These are phyloP conservation scores for Chiua sp. DNA, from an alignment of 1,284 basidiomycete species.

Conservation along the genomic window DNA sequence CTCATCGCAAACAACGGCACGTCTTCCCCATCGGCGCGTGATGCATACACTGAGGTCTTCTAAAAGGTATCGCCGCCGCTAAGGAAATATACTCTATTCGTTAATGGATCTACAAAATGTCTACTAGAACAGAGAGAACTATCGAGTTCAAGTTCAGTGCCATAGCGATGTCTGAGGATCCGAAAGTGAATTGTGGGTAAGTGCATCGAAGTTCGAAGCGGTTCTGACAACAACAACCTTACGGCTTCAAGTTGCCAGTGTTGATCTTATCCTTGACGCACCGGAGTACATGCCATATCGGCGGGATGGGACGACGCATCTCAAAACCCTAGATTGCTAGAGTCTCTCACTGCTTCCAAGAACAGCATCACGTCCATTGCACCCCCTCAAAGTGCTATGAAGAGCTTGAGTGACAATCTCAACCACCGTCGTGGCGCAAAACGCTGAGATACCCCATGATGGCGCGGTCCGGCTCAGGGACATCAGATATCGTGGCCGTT, in stretches of 20 bases:
- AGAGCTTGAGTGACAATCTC: slow-evolving; percentile 99
- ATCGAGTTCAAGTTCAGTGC: slow-evolving; percentile 99
- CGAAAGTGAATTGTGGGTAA: slow-evolving; percentile 99
- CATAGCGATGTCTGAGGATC: slow-evolving; percentile 99
- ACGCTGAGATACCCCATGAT: slow-evolving; percentile 98
- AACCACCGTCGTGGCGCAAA: slow-evolving; percentile 98
- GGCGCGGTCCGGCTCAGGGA: slow-evolving; percentile 98
- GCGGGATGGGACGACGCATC: slow-evolving; percentile 99
- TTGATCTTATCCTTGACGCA: slow-evolving; percentile 99
- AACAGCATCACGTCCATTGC: slow-evolving; percentile 99
- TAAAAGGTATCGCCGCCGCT: slow-evolving; percentile 93
- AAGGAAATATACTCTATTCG: slow-evolving; percentile 99
- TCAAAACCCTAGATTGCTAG: slow-evolving; percentile 97
- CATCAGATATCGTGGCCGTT: slow-evolving; percentile 94
- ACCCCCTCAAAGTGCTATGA: slow-evolving; percentile 98
- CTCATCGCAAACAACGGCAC: slow-evolving; percentile 96
- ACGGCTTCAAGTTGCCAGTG: no score
- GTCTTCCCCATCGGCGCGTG: slow-evolving; percentile 6
- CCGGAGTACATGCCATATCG: slow-evolving; percentile 99
- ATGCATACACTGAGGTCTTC: slow-evolving; percentile 27
- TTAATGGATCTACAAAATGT: slow-evolving; percentile 99
- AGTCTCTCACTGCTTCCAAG: slow-evolving; percentile 89
- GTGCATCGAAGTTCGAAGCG: slow-evolving; percentile 98
- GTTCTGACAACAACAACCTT: slow-evolving; percentile 99
- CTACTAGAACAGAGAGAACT: slow-evolving; percentile 94